Evolutionary conservation across 2,329 filamentous ascomycete genomes (phyloP).

Genomic region (Tolypocladium ovalisporum): DNA sequence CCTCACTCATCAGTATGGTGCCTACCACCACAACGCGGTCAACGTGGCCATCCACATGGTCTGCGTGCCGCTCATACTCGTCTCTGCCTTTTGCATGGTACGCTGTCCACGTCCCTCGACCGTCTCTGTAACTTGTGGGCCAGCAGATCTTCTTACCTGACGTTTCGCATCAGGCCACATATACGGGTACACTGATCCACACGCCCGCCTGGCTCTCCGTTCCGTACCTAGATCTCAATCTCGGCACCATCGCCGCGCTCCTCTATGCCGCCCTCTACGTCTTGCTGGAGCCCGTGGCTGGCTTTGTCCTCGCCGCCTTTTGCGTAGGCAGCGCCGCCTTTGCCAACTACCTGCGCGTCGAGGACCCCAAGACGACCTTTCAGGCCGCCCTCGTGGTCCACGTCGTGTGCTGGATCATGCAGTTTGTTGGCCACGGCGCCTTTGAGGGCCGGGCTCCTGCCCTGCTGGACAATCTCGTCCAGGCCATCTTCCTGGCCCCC

Average conservation of each 20-base stretch:
- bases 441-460: conserved; percentile 86
- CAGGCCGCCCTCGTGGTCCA: conserved; percentile 55
- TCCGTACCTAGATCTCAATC: conserved; percentile 56
- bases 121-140: neutral
- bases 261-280: conserved; percentile 74
- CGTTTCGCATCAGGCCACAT: conserved; percentile 38
- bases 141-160: neutral
- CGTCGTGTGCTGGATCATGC: conserved; percentile 69
- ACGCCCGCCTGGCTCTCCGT: conserved; percentile 57
- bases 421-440: conserved; percentile 83
- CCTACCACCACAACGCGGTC: conserved; percentile 69
- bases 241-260: conserved; percentile 52
- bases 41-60: conserved; percentile 72
- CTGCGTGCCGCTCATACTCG: conserved; percentile 66
- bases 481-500: conserved; percentile 85
- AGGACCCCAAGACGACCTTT: conserved; percentile 37
- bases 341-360: conserved; percentile 61
- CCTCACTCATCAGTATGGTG: conserved; percentile 58
- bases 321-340: conserved; percentile 66
- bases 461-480: conserved; percentile 79
- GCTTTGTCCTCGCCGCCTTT: conserved; percentile 62
- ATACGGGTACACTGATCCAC: conserved; percentile 51
- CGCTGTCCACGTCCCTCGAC: conserved; percentile 17
- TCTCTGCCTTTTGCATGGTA: conserved; percentile 64
- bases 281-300: conserved; percentile 87